Base-by-base conservation (phyloP, 306 rosid species). In the Acmispon strigosus region DNA sequence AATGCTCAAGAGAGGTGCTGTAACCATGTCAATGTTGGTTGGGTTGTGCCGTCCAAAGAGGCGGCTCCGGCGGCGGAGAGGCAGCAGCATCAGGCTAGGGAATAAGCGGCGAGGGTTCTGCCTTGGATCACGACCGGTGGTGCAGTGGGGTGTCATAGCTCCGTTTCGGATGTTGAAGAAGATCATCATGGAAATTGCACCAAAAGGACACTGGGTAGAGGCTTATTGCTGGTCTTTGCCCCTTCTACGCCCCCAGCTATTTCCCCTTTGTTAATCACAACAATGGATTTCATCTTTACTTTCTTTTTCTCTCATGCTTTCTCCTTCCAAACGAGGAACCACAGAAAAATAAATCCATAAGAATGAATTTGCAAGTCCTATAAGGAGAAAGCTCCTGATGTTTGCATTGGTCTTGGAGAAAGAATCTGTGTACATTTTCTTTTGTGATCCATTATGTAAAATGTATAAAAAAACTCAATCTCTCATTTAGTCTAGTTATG, bases 131-230 rank as follows among this genome's bases (percentile, higher is more conserved):
- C 85, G 88, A 18, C 75, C 71, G 0, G 86, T 76, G 62, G 86
- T 89, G 6, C 94, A 82, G 56, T 89, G 96, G 97, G 89, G 89
- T 52, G 83, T 86, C 32, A 73, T 81, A 19, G 87, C 73, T 27
- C 96, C 97, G 5, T 70, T 94, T 58, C 66, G 89, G 78, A 79
- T 82, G 91, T 72, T 94, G 10, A 91, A 84, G 86, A 94, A 88
- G 77, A 78, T 94, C 16, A 75, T 94, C 39, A 75, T 84, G 81
- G 86, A 86, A 56, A 76, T 91, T 72, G 85, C 87, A 15, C 92
- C 99, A 14, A 89, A 83, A 59, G 86, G 80, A 39, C 55, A 62
- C 53, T 89, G 87, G 63, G 50, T 87, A 4, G 91, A 91, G 52
- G 91, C 89, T 69, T 89, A 78, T 61, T 89, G 73, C 79, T 83